Evolutionary conservation across 148 eudicot species (phyloP).

Genomic region (Beta vulgaris): DNA sequence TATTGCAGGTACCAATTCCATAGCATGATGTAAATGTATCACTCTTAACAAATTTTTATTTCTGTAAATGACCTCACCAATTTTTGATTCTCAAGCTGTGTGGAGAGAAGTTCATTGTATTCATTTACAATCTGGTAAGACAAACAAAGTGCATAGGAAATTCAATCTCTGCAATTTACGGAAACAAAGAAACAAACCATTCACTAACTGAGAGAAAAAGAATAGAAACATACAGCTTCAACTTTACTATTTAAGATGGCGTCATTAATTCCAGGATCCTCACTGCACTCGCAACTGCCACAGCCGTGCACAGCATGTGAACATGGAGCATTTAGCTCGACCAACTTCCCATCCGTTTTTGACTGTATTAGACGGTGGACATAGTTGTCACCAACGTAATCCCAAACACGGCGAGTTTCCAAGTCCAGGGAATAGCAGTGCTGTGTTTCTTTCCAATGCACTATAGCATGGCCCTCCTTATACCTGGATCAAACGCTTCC

Average conservation of each 20-base stretch:
- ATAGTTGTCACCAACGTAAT: slow-evolving; percentile 89
- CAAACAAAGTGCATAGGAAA: neutral
- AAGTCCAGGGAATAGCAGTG: slow-evolving; percentile 93
- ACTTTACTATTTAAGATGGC: slow-evolving; percentile 68
- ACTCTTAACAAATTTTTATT: neutral
- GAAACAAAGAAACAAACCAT: neutral
- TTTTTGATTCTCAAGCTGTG: slow-evolving; percentile 91
- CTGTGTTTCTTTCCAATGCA: slow-evolving; percentile 94
- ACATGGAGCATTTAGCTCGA: slow-evolving; percentile 77
- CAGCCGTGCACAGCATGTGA: slow-evolving; percentile 44
- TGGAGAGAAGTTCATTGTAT: slow-evolving; percentile 86
- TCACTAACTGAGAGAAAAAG: neutral
- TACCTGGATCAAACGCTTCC: slow-evolving; percentile 52
- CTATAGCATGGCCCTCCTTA: slow-evolving; percentile 80
- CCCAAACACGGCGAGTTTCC: slow-evolving; percentile 97
- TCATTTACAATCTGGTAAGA: slow-evolving; percentile 68
- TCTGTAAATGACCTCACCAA: slow-evolving; percentile 38
- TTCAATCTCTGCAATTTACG: neutral
- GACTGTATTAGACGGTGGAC: slow-evolving; percentile 90
- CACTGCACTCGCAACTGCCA: slow-evolving; percentile 57
- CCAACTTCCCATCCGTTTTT: slow-evolving; percentile 93
- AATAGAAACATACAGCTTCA: slow-evolving; percentile 59
- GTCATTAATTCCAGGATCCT: slow-evolving; percentile 60
- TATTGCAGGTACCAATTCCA: neutral
- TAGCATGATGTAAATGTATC: neutral